These are phyloP conservation scores for Talaromyces pinophilus DNA, from an alignment of 2,329 filamentous ascomycete genomes.

Conservation along the genomic window DNA sequence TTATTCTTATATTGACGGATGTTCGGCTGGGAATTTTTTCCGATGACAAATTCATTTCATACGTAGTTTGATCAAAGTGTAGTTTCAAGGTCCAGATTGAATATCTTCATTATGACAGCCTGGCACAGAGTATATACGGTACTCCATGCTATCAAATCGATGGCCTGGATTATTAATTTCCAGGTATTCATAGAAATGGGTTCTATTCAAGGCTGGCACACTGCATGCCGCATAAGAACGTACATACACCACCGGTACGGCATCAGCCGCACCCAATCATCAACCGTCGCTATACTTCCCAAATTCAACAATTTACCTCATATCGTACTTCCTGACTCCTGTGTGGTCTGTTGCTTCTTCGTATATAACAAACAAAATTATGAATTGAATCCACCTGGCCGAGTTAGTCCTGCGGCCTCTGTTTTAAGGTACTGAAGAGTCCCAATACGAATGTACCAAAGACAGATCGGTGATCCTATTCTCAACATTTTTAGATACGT, in stretches of 20 bases:
- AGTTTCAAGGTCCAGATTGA: neutral
- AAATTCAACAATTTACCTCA: neutral
- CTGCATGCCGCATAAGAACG: neutral
- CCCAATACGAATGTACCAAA: neutral
- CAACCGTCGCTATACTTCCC: neutral
- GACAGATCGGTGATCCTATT: neutral
- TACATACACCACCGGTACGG: neutral
- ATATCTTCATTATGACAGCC: neutral
- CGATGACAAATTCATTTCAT: neutral
- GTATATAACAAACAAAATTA: conserved; percentile 2
- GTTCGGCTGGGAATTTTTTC: neutral
- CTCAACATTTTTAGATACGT: neutral
- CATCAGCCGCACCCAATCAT: neutral
- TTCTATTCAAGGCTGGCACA: neutral
- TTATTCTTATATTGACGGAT: neutral
- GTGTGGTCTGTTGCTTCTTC: neutral
- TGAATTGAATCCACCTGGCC: neutral
- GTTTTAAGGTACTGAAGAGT: neutral
- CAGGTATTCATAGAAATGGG: neutral
- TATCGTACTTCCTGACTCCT: neutral
- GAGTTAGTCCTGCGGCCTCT: neutral
- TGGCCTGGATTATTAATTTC: neutral
- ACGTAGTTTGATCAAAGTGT: neutral
- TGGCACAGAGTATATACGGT: neutral
- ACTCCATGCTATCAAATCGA: neutral